These are phyloP conservation scores for Flaveria sonorensis DNA, from an alignment of 129 eudicot species.

Conservation along the genomic window DNA sequence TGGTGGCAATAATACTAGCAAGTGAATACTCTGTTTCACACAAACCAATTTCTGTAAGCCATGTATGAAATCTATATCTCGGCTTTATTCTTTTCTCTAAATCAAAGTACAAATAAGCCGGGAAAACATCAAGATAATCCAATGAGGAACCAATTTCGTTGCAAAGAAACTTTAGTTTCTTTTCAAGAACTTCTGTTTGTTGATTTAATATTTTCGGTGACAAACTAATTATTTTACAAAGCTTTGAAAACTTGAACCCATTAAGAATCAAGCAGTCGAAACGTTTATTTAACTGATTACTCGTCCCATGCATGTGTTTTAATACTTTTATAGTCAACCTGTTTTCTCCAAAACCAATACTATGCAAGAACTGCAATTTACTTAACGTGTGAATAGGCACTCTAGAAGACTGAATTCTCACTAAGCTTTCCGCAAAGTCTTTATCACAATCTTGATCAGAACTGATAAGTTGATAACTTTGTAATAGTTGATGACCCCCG, in stretches of 20 bases:
- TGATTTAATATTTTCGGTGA: constrained; percentile 70
- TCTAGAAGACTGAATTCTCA: constrained; percentile 39
- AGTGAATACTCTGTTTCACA: constrained; percentile 49
- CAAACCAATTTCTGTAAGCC: constrained; percentile 63
- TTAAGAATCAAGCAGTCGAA: constrained; percentile 52
- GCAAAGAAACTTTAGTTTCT: constrained; percentile 52
- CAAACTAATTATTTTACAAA: constrained; percentile 52
- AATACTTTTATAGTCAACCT: constrained; percentile 43
- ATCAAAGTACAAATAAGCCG: constrained; percentile 61
- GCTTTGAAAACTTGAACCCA: constrained; percentile 62
- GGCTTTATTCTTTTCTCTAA: constrained; percentile 76
- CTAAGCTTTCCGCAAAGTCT: constrained; percentile 41
- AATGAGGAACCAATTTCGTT: constrained; percentile 52
- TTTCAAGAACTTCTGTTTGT: constrained; percentile 37
- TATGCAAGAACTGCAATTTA: constrained; percentile 61
- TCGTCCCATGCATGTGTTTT: constrained; percentile 40
- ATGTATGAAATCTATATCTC: constrained; percentile 60
- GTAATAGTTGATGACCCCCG: constrained; percentile 50
- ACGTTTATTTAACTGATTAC: constrained; percentile 49
- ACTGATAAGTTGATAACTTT: constrained; percentile 35
- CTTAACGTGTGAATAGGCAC: constrained; percentile 32
- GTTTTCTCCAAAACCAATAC: constrained; percentile 76
- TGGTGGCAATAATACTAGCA: constrained; percentile 62
- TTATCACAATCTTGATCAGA: constrained; percentile 48
- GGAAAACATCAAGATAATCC: constrained; percentile 55